These are phyloP conservation scores for Tolypocladium endophyticum DNA, from an alignment of 2,329 filamentous ascomycete species.

Conservation along the genomic window DNA sequence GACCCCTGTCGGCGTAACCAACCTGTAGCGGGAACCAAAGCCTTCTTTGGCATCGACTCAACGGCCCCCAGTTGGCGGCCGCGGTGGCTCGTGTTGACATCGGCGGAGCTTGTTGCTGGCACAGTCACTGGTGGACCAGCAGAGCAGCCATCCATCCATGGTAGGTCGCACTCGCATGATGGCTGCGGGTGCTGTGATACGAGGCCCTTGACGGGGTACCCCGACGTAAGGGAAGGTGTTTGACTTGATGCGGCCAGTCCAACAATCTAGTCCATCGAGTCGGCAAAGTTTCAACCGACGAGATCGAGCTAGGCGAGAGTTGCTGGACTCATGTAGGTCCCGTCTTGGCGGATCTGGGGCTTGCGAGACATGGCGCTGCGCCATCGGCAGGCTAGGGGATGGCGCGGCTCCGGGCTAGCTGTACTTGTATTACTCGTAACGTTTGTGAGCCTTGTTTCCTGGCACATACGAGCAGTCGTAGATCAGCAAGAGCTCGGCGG, in stretches of 20 bases:
- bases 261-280: not conserved
- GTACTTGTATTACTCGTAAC: no score
- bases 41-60: not conserved
- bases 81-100: not conserved
- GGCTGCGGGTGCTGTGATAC: not conserved
- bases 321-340: not conserved
- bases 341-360: not conserved
- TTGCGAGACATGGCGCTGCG: not conserved
- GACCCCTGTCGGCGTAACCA: not conserved
- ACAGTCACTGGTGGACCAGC: not conserved
- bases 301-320: no score
- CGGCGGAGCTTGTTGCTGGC: not conserved
- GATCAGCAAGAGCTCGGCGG: not conserved
- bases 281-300: not conserved
- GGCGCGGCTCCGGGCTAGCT: not conserved
- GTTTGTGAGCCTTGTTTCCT: no score
- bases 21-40: not conserved
- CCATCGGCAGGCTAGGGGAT: not conserved
- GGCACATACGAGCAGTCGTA: no score
- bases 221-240: no score
- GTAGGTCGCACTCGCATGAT: no score
- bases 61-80: not conserved
- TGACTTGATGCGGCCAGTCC: not conserved
- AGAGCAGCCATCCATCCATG: not conserved
- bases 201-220: no score